Conservation (phyloP, 2,329 filamentous ascomycete genomes). For the Claviceps paspali region DNA sequence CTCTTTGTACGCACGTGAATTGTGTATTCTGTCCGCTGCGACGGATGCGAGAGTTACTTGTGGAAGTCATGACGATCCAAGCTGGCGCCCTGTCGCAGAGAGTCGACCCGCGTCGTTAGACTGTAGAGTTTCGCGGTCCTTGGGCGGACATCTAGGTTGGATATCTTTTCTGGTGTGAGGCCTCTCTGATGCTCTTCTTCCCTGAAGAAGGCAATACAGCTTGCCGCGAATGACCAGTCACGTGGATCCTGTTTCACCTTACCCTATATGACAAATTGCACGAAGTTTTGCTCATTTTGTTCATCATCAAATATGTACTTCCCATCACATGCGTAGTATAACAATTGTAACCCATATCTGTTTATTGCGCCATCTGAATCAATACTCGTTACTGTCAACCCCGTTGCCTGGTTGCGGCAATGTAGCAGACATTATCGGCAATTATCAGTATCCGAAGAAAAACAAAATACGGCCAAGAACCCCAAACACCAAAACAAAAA, state of each 20-base stretch:
- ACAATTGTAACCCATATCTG: too few species aligned
- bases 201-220: too few species aligned
- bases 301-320: too few species aligned
- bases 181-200: not conserved
- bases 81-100: conserved; percentile 5
- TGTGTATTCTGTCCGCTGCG: conserved; percentile 34
- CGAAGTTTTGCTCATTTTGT: too few species aligned
- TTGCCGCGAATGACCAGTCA: not conserved
- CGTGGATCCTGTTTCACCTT: not conserved
- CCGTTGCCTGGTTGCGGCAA: too few species aligned
- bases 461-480: too few species aligned
- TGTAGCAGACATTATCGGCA: too few species aligned
- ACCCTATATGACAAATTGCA: not conserved
- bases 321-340: too few species aligned
- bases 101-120: not conserved
- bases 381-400: too few species aligned
- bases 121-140: not conserved
- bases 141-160: not conserved
- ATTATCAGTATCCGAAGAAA: too few species aligned
- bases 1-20: conserved; percentile 24
- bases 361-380: too few species aligned
- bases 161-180: not conserved
- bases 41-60: conserved; percentile 24
- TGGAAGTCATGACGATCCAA: conserved; percentile 16
- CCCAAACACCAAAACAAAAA: too few species aligned